Evolutionary conservation across 352 stramenopile species (phyloP).

Genomic region (Thalassiosira hispida): DNA sequence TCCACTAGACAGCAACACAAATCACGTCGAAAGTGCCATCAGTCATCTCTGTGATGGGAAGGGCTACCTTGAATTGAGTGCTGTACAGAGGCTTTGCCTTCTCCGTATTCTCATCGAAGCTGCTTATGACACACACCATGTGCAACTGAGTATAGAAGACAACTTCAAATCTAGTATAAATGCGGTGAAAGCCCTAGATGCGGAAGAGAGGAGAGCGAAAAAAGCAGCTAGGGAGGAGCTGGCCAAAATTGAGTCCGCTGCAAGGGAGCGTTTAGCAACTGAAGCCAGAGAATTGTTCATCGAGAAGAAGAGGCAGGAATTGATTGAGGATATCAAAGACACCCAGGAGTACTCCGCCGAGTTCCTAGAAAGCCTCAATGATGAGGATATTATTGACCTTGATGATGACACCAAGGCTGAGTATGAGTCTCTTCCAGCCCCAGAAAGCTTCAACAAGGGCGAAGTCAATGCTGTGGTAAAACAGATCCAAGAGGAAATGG

Average conservation of each 20-base stretch:
- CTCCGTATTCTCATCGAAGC: constrained; percentile 81
- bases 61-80: constrained; percentile 67
- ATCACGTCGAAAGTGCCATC: constrained; percentile 60
- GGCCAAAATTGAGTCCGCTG: constrained; percentile 62
- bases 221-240: constrained; percentile 77
- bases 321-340: constrained; percentile 71
- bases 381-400: constrained; percentile 84
- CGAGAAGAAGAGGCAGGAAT: constrained; percentile 79
- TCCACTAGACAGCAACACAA: constrained; percentile 19
- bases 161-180: constrained; percentile 79
- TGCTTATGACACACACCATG: constrained; percentile 75
- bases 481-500: constrained; percentile 77
- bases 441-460: constrained; percentile 79
- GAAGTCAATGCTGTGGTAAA: constrained; percentile 77
- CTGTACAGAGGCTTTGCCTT: constrained; percentile 68
- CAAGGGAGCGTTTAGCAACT: constrained; percentile 71
- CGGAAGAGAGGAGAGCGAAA: constrained; percentile 76
- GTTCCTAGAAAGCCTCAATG: constrained; percentile 78
- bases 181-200: constrained; percentile 78
- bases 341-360: constrained; percentile 75
- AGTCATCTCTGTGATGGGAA: constrained; percentile 69
- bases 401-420: constrained; percentile 83
- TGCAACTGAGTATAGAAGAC: constrained; percentile 73
- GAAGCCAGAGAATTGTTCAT: constrained; percentile 76
- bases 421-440: constrained; percentile 72